Evolutionary conservation across 768 basidiomycete species (phyloP).

Genomic region (Suillus ampliporus): DNA sequence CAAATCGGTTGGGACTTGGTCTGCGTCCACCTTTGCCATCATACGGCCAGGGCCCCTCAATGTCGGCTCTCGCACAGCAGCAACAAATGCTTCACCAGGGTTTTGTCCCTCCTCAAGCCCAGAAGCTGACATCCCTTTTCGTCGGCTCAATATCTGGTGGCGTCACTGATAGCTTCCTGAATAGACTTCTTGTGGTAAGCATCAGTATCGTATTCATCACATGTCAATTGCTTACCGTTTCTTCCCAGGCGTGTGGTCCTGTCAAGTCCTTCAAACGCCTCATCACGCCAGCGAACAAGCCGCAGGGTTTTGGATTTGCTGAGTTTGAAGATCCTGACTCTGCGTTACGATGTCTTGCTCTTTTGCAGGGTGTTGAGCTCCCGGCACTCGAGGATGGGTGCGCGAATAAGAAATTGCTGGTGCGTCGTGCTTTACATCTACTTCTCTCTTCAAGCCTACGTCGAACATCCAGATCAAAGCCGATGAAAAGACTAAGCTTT

Average conservation of each 20-base stretch:
- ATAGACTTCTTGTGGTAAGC: conserved; percentile 75
- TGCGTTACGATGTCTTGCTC: conserved; percentile 75
- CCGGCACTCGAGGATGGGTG: conserved; percentile 66
- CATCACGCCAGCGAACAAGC: conserved; percentile 90
- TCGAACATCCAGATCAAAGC: conserved; percentile 79
- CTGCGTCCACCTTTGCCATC: conserved; percentile 87
- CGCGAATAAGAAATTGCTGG: conserved; percentile 68
- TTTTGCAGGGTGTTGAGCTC: conserved; percentile 67
- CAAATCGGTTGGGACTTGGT: conserved; percentile 86
- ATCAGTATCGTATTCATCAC: neutral
- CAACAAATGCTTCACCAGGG: conserved; percentile 66
- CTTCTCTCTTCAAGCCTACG: conserved; percentile 43
- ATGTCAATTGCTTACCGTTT: neutral
- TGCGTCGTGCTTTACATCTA: conserved; percentile 48
- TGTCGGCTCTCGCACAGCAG: conserved; percentile 89
- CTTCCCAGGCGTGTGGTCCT: conserved; percentile 81
- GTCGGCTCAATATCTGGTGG: conserved; percentile 97
- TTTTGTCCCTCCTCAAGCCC: conserved; percentile 63
- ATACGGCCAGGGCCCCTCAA: conserved; percentile 91
- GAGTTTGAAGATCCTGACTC: conserved; percentile 94
- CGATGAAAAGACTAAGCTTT: conserved; percentile 91
- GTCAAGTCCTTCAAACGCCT: conserved; percentile 91
- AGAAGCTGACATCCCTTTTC: conserved; percentile 79
- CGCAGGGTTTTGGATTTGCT: conserved; percentile 97
- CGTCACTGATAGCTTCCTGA: conserved; percentile 83